Base-by-base conservation (phyloP, 768 basidiomycete genomes). In the Auriculariales sp. region DNA sequence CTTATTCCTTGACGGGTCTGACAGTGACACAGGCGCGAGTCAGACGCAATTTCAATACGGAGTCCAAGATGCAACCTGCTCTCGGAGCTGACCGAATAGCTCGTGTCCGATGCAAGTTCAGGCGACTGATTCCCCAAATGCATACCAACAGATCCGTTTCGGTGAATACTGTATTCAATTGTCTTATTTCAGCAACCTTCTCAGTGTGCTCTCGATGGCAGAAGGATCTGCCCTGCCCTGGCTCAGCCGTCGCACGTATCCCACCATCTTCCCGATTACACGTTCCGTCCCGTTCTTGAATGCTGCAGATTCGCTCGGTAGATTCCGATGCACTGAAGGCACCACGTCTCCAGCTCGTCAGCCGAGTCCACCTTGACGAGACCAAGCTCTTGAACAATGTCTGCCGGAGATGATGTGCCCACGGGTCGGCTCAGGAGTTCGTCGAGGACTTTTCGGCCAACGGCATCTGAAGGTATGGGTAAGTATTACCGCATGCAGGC, bases 161-260 rank as follows among this genome's bases (percentile, higher is more conserved):
- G n/a, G n/a, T n/a, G n/a, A n/a, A n/a, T n/a, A n/a, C n/a, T n/a
- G 24, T 30, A 14, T 12, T 30, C n/a, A 30, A 19, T 47, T 30
- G 10, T 33, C 15, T 10, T 22, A 28, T 24, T 10, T 17, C 28
- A 81, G 65, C 47, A 79, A 54, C 49, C 68, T 66, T 48, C 71
- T 66, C 35, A 94, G 56, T 52, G 70, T 64, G 27, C 61, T 64
- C 57, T 67, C 75, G 17, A 75, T 78, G 25, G 67, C 67, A 50
- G 71, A 69, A 1, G 90, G 85, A 64, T 94, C 81, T 12, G 82
- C 88, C 39, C 77, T 73, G 14, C 94, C 94, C 51, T 76, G 69
- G 54, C 79, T 86, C 46, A 74, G 62, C 62, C 79, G 82, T 87
- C 97, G 92, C 27, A 94, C 86, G 56, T 76, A 71, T 0, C 92